Base-by-base conservation (phyloP, 2,329 filamentous ascomycete species). In the Botrytis fabae region DNA sequence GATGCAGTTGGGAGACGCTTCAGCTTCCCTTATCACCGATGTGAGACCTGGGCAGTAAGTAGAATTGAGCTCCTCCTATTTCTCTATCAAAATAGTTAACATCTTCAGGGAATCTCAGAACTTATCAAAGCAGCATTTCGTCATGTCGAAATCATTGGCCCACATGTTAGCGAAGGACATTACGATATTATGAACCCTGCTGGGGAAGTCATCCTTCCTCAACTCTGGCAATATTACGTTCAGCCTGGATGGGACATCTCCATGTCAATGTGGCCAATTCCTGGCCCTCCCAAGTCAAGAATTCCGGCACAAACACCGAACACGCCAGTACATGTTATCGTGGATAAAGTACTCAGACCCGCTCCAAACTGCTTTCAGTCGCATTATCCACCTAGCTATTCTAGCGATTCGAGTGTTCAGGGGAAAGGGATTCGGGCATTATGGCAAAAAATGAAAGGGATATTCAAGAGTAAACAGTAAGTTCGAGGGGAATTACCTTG, bases 1-100 rank as follows among this genome's bases (percentile, higher is more conserved):
- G 95, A 98, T 80, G 94, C 94, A 1, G 90, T 98, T 25, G 93
- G 93, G 42, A 88, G 95, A 76, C 97, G 97, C 82, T 98, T 97
- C 81, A 96, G 90, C 82, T 97, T 98, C 80, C 95, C 95, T 1
- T 98, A 91, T 83, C 89, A 95, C 76, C 82, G 97, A 46, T 97
- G 94, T 82, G 89, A 90, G 79, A 96, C 91, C 4, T 97, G 94
- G 94, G 85, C 86, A 84, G 93, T 95, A 89, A 81, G 89, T 87
- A 38, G 18, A 25, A 63, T 20, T 51, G 44, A 8, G 8, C 25
- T 42, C 25, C 16, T 6, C 2, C 16, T 44, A 16, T 35, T 51
- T 22, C 73, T 72, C 74, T 73, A 16, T 68, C 20, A 63, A 40
- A 42, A 59, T 75, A 44, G 76, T 82, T 76, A 82, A 75, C 14